Evolutionary conservation across 2,329 filamentous ascomycete genomes (phyloP), one percentile per base, ranked within the genome.

Genomic region (Apiospora aurea): DNA sequence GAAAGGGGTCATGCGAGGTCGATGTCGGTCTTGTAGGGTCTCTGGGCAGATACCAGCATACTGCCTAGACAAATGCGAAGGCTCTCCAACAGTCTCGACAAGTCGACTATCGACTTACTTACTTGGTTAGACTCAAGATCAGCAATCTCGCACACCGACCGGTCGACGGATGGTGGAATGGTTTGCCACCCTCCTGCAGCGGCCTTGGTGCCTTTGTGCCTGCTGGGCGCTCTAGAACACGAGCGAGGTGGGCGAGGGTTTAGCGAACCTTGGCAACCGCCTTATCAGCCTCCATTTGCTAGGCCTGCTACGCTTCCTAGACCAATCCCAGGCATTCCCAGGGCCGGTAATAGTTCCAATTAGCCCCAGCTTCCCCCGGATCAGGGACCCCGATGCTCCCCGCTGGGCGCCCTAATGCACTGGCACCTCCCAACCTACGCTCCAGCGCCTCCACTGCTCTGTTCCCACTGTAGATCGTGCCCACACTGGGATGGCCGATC

Each of bases 201-300:
- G 14, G 6, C 51, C 14, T 26, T 24, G 29, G 24, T 18, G 11
- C 51, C 51, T 26, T 24, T 53, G 24, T 18, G 11, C 51, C 51
- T 26, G 14, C 51, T 53, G 24, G 46, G 11, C 51, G 51, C 51
- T 53, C 51, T 53, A 53, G 51, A 53, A 53, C 51, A 29, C 51
- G 24, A 29, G 24, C 11, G 49, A 51, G 49, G 46, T n/a, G 14
- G 51, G 10, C 24, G 51, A 49, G 7, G 46, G 46, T 49, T 2
- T 29, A 29, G 51, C 51, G 24, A 53, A 21, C 4, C 51, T 53
- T 53, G 51, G 51, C 46, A 49, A 49, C 51, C 24, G 49, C 49
- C n/a, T 14, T n/a, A 29, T 53, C 49, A 53, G 49, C 49, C n/a
- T 24, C 49, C n/a, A 47, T 47, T 21, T 38, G 34, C 34, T 38